phyloP scores from a whole-genome alignment of 306 rosid genomes.

The Sicyos edulis region DNA sequence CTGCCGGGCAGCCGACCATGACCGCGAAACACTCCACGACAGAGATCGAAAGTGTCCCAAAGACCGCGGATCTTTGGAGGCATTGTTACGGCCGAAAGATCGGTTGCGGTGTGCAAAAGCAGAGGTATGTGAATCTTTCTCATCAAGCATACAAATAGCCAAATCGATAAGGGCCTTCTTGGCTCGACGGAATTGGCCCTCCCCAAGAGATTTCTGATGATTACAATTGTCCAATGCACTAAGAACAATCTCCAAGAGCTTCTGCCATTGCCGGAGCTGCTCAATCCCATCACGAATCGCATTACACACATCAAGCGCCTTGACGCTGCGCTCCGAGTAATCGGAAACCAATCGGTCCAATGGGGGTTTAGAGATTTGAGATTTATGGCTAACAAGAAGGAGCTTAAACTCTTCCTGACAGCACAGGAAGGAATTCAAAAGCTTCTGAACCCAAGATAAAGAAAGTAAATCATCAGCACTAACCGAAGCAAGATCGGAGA shows the following conservation, averaged over 20 bases:
- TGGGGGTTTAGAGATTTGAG: conserved; percentile 33
- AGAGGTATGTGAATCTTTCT: conserved; percentile 47
- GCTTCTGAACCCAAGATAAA: conserved; percentile 62
- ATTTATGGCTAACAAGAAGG: conserved; percentile 37
- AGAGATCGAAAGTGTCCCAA: conserved; percentile 66
- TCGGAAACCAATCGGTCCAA: conserved; percentile 65
- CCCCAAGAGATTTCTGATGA: conserved; percentile 47
- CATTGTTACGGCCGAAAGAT: conserved; percentile 61
- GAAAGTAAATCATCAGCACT: conserved; percentile 48
- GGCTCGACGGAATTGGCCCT: conserved; percentile 84
- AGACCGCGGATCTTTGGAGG: conserved; percentile 35
- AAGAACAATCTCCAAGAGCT: conserved; percentile 61
- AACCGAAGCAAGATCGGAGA: conserved; percentile 39
- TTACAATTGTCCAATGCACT: conserved; percentile 48
- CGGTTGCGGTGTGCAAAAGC: conserved; percentile 56
- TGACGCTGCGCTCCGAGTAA: conserved; percentile 67
- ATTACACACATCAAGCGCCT: conserved; percentile 82
- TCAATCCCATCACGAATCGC: conserved; percentile 89
- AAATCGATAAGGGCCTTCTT: conserved; percentile 75
- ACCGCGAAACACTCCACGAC: conserved; percentile 86
- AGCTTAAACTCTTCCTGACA: conserved; percentile 60
- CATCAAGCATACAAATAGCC: conserved; percentile 78
- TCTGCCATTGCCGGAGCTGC: conserved; percentile 74
- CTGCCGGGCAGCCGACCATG: conserved; percentile 92
- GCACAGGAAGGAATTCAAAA: conserved; percentile 53